phyloP scores from a whole-genome alignment of 2,329 filamentous ascomycete genomes.

The Cryphonectria carpinicola region DNA sequence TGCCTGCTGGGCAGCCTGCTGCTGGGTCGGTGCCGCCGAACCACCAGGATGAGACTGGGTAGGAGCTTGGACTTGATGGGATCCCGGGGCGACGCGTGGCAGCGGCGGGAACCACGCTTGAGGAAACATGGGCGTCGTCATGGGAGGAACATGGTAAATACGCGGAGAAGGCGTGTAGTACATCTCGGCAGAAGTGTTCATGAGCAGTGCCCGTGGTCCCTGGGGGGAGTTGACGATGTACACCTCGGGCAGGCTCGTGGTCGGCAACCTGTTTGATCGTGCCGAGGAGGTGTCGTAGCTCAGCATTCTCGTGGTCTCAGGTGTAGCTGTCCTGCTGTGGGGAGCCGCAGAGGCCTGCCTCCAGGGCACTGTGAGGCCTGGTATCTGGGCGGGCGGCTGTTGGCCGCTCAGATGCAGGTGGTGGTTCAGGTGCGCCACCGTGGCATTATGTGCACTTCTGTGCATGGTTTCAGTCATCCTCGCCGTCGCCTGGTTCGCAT shows the following conservation, averaged over 20 bases:
- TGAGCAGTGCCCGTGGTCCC: constrained; percentile 61
- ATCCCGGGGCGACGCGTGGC: constrained; percentile 31
- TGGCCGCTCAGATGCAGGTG: constrained; percentile 41
- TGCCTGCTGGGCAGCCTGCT: constrained; percentile 16
- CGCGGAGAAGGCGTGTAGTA: constrained; percentile 48
- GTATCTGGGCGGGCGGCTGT: constrained; percentile 39
- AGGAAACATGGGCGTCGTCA: constrained; percentile 23
- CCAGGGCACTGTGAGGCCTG: constrained; percentile 48
- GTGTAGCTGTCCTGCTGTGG: constrained; percentile 52
- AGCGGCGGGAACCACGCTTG: constrained; percentile 32
- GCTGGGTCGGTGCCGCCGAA: constrained; percentile 6
- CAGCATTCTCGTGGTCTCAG: constrained; percentile 45
- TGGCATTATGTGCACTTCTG: constrained; percentile 53
- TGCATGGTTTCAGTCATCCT: constrained; percentile 54
- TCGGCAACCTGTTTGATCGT: constrained; percentile 28
- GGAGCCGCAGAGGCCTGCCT: constrained; percentile 42
- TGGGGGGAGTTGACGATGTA: constrained; percentile 65
- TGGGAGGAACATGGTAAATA: background rate
- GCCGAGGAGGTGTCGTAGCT: constrained; percentile 37
- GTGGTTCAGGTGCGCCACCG: constrained; percentile 44
- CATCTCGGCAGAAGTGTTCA: constrained; percentile 55
- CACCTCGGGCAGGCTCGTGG: constrained; percentile 50
- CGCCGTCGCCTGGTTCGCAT: constrained; percentile 48
- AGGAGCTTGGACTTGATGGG: constrained; percentile 29
- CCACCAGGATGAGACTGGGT: constrained; percentile 27